phyloP scores from a whole-genome alignment of 805 yeast species.

The Nakazawaea pomicola region DNA sequence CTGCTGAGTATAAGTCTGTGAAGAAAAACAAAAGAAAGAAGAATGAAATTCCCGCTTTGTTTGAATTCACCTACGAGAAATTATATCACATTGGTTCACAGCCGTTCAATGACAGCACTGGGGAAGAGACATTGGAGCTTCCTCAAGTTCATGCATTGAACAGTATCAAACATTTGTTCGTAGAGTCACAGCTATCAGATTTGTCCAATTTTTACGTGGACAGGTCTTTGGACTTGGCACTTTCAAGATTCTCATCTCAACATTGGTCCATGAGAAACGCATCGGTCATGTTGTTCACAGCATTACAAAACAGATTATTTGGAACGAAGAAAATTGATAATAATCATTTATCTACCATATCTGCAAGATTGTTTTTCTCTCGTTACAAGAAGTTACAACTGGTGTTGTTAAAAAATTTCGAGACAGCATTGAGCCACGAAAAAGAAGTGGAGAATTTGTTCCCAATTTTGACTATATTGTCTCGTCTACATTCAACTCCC shows the following conservation, averaged over 20 bases:
- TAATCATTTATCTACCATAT: conserved; percentile 31
- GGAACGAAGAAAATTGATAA: conserved; percentile 47
- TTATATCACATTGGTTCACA: conserved; percentile 50
- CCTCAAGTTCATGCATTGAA: conserved; percentile 95
- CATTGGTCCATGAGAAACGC: conserved; percentile 90
- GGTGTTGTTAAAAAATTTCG: conserved; percentile 40
- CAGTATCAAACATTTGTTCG: conserved; percentile 69
- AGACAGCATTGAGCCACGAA: conserved; percentile 23
- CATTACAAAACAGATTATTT: conserved; percentile 75
- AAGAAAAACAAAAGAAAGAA: conserved; percentile 5
- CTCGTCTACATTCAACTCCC: conserved; percentile 60
- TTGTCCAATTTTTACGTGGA: conserved; percentile 48
- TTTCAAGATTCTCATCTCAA: conserved; percentile 56
- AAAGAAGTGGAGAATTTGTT: conserved; percentile 55
- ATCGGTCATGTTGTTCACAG: conserved; percentile 87
- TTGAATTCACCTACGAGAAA: conserved; percentile 44
- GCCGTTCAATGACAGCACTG: conserved; percentile 42
- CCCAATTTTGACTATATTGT: conserved; percentile 68
- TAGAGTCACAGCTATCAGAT: conserved; percentile 62
- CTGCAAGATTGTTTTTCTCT: conserved; percentile 69
- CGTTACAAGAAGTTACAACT: conserved; percentile 50
- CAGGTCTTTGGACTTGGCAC: conserved; percentile 53
- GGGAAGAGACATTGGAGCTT: conserved; percentile 55
- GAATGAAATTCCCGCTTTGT: conserved; percentile 25
- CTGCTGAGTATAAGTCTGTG: conserved; percentile 32